Evolutionary conservation across 805 yeast genomes (phyloP), one percentile per base, ranked within the genome.

Genomic region (Sungouiozyma intestinalis): DNA sequence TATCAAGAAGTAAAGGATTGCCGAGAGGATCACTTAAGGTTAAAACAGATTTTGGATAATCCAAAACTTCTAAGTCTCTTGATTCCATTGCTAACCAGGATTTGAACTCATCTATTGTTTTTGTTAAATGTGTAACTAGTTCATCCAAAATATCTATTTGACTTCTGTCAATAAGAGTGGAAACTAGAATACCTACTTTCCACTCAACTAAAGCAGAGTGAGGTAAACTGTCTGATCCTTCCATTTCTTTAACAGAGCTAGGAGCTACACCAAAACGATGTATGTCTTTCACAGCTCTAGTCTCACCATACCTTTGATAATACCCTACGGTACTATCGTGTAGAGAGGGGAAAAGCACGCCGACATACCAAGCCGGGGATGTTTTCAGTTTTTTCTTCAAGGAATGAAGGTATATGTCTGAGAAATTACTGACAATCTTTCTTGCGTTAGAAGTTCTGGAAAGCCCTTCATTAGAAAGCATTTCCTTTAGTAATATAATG

Each of bases 341-440:
- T 46, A 67, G 48, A 50, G 79, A 66, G 36, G 83, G 74, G 55
- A 85, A 85, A 40, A 86, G 63, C 3, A 90, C 52, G 53, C 86
- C 95, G 4, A 74, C 65, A 48, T 59, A 77, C 52, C 71, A 71
- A 41, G 71, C 65, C 38, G 74, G 88, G 47, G 79, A 72, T 50
- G 57, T 69, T 17, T 61, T 67, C 43, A 70, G 66, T 45, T 64
- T 71, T 54, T 60, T 64, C 38, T 65, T 74, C 51, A 79, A 68
- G 48, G 73, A 73, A 42, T 73, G 71, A 75, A 85, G 76, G 50
- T 71, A 86, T 50, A 79, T 77, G 17, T 70, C 68, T 31, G 83
- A 64, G 50, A 90, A 79, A 37, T 77, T 74, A 32, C 77, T 79
- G 11, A 82, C 72, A 43, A 81, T 86, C 24, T 65, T 67, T 44